Evolutionary conservation across 23 red algal species (phyloP).

Genomic region (Gracilaria gracilis): DNA sequence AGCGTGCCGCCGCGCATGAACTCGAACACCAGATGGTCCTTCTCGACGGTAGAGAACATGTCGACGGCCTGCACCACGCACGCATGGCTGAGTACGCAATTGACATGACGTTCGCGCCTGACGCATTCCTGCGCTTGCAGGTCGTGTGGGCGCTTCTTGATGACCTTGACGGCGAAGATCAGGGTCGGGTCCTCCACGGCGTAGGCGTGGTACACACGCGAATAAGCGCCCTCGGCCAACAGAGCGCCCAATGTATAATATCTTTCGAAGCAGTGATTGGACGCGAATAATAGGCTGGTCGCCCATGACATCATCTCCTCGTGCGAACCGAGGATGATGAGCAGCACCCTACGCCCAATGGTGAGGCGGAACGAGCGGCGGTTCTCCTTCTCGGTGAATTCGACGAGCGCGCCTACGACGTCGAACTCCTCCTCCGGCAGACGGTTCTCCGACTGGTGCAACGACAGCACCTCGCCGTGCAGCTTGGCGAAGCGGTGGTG

Average conservation of each 20-base stretch:
- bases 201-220: slow-evolving; percentile 52
- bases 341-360: neutral
- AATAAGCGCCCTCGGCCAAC: slow-evolving; percentile 61
- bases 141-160: slow-evolving; percentile 59
- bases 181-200: slow-evolving; percentile 19
- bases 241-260: slow-evolving; percentile 33
- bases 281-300: slow-evolving; percentile 27
- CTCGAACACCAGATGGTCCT: slow-evolving; percentile 79
- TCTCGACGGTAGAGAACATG: slow-evolving; percentile 80
- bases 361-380: slow-evolving; percentile 32
- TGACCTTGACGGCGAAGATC: slow-evolving; percentile 62
- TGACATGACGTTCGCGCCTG: slow-evolving; percentile 65
- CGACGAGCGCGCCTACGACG: slow-evolving; percentile 44
- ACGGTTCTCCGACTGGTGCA: slow-evolving; percentile 58
- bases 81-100: slow-evolving; percentile 60
- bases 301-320: slow-evolving; percentile 46
- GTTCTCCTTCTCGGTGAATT: slow-evolving; percentile 22
- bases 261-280: slow-evolving; percentile 44
- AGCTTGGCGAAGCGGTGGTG: slow-evolving; percentile 63
- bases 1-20: slow-evolving; percentile 85
- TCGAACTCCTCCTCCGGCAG: slow-evolving; percentile 49
- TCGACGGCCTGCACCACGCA: slow-evolving; percentile 74
- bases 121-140: slow-evolving; percentile 51
- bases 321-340: neutral
- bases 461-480: slow-evolving; percentile 65